Evolutionary conservation across 2,329 filamentous ascomycete genomes (phyloP), one percentile per base, ranked within the genome.

Genomic region (Cytospora schulzeri): DNA sequence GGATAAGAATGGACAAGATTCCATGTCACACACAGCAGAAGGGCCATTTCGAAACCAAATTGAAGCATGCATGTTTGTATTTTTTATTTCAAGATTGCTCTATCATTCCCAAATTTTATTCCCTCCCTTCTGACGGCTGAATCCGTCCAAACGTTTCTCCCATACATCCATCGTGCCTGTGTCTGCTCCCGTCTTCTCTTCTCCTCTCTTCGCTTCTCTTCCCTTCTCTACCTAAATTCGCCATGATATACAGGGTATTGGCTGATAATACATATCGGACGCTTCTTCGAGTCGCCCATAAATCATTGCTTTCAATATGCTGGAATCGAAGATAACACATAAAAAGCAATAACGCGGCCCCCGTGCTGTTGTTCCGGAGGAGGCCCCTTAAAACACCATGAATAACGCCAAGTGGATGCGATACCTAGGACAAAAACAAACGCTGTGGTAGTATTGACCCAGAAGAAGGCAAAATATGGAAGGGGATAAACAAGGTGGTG

Each of bases 171-270:
- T n/a, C n/a, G n/a, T n/a, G n/a, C n/a, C n/a, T n/a, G n/a, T n/a
- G n/a, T n/a, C n/a, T n/a, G n/a, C n/a, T n/a, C n/a, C n/a, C n/a
- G n/a, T n/a, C n/a, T n/a, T n/a, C n/a, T n/a, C n/a, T n/a, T n/a
- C n/a, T 56, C 9, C 35, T 50, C 59, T 22, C 50, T 3, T 2
- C n/a, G 11, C 4, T 11, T 55, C 22, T 52, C 48, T 53, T 17
- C 38, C 29, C 52, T 22, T 60, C 56, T 45, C 31, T 24, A 15
- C 9, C n/a, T 26, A 33, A 24, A 26, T 26, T 19, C 55, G 11
- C 28, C 55, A 24, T 60, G 52, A 52, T 63, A 51, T 60, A 63
- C 62, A 63, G 62, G 62, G 62, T 63, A 63, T 63, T 63, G 48
- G 45, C 22, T 60, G 24, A 54, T 63, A 63, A 50, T 60, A 60